Evolutionary conservation across 768 basidiomycete genomes (phyloP).

Genomic region (Boletus insuetus): DNA sequence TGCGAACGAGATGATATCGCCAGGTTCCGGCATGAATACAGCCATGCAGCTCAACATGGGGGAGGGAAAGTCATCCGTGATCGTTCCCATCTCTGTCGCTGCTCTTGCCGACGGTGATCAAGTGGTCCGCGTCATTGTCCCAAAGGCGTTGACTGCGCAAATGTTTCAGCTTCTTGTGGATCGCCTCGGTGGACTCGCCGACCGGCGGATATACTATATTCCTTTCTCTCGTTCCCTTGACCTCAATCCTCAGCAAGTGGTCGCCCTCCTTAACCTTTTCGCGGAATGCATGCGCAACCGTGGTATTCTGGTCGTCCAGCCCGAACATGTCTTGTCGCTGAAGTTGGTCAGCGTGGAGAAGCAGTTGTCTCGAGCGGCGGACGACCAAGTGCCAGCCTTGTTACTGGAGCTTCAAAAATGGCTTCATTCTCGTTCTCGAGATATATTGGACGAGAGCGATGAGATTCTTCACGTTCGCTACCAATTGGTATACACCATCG

Average conservation of each 20-base stretch:
- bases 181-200: constrained; percentile 42
- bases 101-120: constrained; percentile 42
- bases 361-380: constrained; percentile 8
- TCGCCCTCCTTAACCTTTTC: constrained; percentile 32
- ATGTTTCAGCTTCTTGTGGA: constrained; percentile 49
- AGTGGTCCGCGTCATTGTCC: constrained; percentile 47
- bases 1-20: constrained; percentile 47
- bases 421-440: constrained; percentile 26
- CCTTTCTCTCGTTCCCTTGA: constrained; percentile 47
- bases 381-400: neutral
- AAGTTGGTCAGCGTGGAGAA: constrained; percentile 45
- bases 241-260: constrained; percentile 15
- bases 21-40: constrained; percentile 35
- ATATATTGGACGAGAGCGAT: constrained; percentile 33
- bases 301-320: constrained; percentile 49
- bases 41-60: constrained; percentile 57
- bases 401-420: constrained; percentile 30
- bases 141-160: constrained; percentile 45
- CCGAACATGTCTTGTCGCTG: constrained; percentile 53
- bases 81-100: constrained; percentile 44
- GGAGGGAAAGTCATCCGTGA: constrained; percentile 50
- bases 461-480: constrained; percentile 35
- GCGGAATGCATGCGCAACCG: constrained; percentile 36
- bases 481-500: constrained; percentile 38
- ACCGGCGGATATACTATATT: constrained; percentile 47